phyloP scores from a whole-genome alignment of 352 stramenopile species.

The Hyaloperonospora arabidopsidis region DNA sequence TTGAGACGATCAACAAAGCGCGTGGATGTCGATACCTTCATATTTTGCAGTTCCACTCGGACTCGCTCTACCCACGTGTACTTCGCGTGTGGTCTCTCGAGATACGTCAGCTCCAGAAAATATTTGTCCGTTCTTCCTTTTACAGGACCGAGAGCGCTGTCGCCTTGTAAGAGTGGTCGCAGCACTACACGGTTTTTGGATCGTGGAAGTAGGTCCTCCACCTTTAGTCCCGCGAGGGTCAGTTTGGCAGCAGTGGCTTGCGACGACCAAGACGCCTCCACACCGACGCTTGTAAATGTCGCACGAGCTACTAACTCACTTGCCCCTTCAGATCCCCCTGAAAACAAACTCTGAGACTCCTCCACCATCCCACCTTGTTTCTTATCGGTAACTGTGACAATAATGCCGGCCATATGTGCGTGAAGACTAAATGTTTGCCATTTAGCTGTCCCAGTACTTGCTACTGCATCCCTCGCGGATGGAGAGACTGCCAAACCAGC shows the following conservation, averaged over 20 bases:
- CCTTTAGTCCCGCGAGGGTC: conserved; percentile 62
- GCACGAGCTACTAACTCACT: conserved; percentile 56
- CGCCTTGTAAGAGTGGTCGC: conserved; percentile 33
- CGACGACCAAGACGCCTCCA: conserved; percentile 41
- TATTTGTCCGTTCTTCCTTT: conserved; percentile 30
- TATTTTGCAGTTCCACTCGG: conserved; percentile 52
- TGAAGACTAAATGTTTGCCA: conserved; percentile 67
- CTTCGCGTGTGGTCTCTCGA: conserved; percentile 60
- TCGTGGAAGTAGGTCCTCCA: conserved; percentile 57
- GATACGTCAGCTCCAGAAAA: conserved; percentile 64
- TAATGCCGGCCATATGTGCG: conserved; percentile 58
- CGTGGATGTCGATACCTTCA: conserved; percentile 73
- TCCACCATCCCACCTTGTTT: conserved; percentile 16
- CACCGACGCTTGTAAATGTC: conserved; percentile 54
- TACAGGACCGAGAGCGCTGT: conserved; percentile 9
- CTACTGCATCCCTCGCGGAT: conserved; percentile 6
- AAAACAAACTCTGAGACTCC: conserved; percentile 21
- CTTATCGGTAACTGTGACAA: conserved; percentile 66
- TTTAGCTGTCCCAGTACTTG: conserved; percentile 2
- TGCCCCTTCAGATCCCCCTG: conserved; percentile 10
- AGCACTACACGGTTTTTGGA: conserved; percentile 67
- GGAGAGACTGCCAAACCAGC: conserved; percentile 17
- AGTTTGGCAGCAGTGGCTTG: conserved; percentile 47
- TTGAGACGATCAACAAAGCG: conserved; percentile 69
- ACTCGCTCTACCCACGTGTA: conserved; percentile 64